A percentile compares a stretch with the other conserved stretches of the same genome.
These are phyloP conservation scores for Chlamydomonas urium DNA, from an alignment of 139 green algal genomes.

Conservation along the genomic window DNA sequence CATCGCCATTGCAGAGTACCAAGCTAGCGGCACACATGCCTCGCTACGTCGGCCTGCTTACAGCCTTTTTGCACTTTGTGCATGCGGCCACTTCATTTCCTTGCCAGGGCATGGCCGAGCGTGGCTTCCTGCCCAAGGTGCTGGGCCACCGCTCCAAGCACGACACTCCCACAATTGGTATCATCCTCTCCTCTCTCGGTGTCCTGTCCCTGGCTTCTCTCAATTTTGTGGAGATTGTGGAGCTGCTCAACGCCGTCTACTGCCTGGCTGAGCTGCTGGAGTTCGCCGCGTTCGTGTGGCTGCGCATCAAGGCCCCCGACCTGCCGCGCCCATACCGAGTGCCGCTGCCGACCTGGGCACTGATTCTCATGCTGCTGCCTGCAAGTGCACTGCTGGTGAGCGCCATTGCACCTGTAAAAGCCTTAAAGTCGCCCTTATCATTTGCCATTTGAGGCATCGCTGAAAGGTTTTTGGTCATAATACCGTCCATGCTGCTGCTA, in stretches of 20 bases:
- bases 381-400: conserved; percentile 65
- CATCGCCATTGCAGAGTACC: no score
- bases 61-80: neutral
- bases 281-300: conserved; percentile 88
- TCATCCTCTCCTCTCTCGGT: conserved; percentile 75
- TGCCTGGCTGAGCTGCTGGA: conserved; percentile 93
- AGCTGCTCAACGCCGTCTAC: conserved; percentile 89
- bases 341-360: conserved; percentile 70
- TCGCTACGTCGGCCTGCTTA: no score
- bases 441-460: no score
- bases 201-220: conserved; percentile 66
- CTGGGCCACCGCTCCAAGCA: conserved; percentile 60
- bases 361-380: conserved; percentile 72
- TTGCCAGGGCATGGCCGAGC: conserved; percentile 93
- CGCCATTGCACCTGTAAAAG: no score
- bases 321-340: conserved; percentile 68
- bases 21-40: no score
- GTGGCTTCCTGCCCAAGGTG: conserved; percentile 84
- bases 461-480: no score
- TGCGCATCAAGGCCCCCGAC: conserved; percentile 68
- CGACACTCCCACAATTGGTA: conserved; percentile 78
- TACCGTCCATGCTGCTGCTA: neutral
- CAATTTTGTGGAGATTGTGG: conserved; percentile 79
- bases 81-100: neutral
- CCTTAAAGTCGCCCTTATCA: no score